A percentile compares a stretch with the other conserved stretches of the same genome.
Conservation (phyloP, 768 basidiomycete species). For the Mycena epipterygia region DNA sequence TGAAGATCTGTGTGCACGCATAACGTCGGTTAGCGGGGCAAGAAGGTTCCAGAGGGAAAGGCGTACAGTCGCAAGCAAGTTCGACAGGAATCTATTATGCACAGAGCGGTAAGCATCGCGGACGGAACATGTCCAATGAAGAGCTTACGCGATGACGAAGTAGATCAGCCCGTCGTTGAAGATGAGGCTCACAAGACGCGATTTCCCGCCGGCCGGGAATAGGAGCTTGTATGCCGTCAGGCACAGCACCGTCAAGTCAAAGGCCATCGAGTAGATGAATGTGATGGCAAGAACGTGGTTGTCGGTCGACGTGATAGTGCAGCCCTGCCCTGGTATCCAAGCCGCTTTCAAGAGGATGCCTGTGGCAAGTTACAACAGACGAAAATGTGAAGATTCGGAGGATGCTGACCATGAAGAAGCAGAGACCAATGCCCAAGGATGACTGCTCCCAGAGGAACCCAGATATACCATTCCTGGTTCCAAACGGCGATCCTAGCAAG, state of each 20-base stretch:
- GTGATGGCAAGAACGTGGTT: conserved; percentile 71
- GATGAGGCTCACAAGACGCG: conserved; percentile 72
- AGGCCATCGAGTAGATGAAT: conserved; percentile 83
- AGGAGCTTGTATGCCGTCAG: conserved; percentile 75
- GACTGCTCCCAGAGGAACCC: conserved; percentile 63
- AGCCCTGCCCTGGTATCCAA: conserved; percentile 65
- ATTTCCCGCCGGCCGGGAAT: conserved; percentile 58
- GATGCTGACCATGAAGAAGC: conserved; percentile 69
- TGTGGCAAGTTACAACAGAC: conserved; percentile 37
- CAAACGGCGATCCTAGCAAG: conserved; percentile 75
- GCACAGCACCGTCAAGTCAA: conserved; percentile 74
- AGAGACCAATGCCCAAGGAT: conserved; percentile 83
- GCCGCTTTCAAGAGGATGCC: conserved; percentile 72
- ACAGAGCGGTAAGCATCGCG: conserved; percentile 27
- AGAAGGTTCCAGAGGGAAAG: conserved; percentile 3
- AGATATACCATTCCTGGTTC: conserved; percentile 69
- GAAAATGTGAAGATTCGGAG: not conserved
- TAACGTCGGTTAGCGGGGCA: conserved; percentile 1
- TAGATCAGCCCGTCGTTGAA: conserved; percentile 82
- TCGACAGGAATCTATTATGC: conserved; percentile 70
- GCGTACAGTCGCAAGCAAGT: conserved; percentile 67
- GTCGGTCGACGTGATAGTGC: conserved; percentile 71
- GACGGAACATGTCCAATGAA: conserved; percentile 10
- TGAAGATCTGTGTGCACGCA: conserved; percentile 55
- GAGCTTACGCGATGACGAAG: conserved; percentile 76